A percentile compares a stretch with the other conserved stretches of the same genome.
These are phyloP conservation scores for Gamsiella multidivaricata DNA, from an alignment of 192 early-diverging fungal genomes.

Conservation along the genomic window DNA sequence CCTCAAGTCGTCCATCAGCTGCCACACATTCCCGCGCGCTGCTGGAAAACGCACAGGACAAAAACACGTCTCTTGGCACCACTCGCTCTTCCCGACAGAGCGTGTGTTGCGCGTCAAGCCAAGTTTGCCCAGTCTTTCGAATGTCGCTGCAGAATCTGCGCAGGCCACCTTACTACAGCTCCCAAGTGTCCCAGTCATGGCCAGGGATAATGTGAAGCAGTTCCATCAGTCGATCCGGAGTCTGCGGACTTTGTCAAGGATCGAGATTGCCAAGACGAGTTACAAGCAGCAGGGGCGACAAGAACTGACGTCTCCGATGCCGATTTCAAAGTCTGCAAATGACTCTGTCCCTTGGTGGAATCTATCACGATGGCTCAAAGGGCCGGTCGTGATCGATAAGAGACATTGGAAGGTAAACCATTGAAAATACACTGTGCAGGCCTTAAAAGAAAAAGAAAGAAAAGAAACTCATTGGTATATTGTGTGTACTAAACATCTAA, in stretches of 20 bases:
- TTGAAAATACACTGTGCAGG: no score
- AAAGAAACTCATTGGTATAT: no score
- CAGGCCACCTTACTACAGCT: constrained; percentile 27
- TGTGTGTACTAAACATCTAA: no score
- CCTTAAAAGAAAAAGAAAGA: no score
- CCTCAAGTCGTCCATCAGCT: constrained; percentile 47
- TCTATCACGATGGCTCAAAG: constrained; percentile 36
- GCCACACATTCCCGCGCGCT: constrained; percentile 37
- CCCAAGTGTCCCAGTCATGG: constrained; percentile 34
- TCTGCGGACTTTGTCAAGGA: constrained; percentile 34
- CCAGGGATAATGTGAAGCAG: constrained; percentile 27
- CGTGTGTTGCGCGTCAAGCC: constrained; percentile 38
- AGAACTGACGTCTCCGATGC: constrained; percentile 27
- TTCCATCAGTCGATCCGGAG: constrained; percentile 51
- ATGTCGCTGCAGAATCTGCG: constrained; percentile 27
- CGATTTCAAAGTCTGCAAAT: constrained; percentile 38
- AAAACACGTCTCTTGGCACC: constrained; percentile 51
- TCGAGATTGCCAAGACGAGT: constrained; percentile 52
- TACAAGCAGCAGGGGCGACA: constrained; percentile 52
- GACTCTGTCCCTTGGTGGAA: constrained; percentile 43
- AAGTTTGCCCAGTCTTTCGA: constrained; percentile 43
- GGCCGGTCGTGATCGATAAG: constrained; percentile 28
- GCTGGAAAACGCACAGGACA: constrained; percentile 30
- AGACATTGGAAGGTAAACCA: constrained; percentile 49
- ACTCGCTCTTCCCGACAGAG: constrained; percentile 48